phyloP scores from a whole-genome alignment of 2,329 filamentous ascomycete genomes.

The Colletotrichum sp. region DNA sequence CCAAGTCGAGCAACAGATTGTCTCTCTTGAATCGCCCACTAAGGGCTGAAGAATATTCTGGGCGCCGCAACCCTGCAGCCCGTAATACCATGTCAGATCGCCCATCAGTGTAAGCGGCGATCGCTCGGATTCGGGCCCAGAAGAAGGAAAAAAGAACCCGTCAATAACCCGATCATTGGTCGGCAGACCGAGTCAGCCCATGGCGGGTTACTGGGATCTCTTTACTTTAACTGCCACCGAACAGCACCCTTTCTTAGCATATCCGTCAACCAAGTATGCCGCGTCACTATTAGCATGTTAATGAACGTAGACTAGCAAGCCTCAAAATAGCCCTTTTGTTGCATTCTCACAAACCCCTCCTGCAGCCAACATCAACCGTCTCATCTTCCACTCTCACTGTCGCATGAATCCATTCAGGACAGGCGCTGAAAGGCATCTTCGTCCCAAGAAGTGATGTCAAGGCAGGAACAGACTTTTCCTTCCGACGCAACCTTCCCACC shows the following conservation, averaged over 20 bases:
- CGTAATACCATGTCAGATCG: background rate
- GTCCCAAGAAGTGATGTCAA: background rate
- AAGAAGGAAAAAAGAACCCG: background rate
- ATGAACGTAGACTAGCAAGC: background rate
- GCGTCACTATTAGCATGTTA: background rate
- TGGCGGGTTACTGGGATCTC: background rate
- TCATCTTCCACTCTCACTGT: background rate
- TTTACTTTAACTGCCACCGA: background rate
- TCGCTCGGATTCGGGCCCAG: background rate
- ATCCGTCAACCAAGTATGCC: background rate
- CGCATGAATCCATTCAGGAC: background rate
- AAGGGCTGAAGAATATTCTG: background rate
- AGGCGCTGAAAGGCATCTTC: background rate
- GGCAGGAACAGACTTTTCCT: background rate
- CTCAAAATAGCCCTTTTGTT: background rate
- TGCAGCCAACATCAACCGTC: background rate
- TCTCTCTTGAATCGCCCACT: background rate
- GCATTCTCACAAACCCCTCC: background rate
- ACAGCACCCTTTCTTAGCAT: background rate
- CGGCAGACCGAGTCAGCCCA: background rate
- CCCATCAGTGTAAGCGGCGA: background rate
- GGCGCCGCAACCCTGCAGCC: background rate
- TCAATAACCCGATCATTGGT: background rate
- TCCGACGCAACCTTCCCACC: background rate
- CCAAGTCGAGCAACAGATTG: background rate